Base-by-base conservation (phyloP, 2,329 filamentous ascomycete species). In the Colletotrichum karsti region DNA sequence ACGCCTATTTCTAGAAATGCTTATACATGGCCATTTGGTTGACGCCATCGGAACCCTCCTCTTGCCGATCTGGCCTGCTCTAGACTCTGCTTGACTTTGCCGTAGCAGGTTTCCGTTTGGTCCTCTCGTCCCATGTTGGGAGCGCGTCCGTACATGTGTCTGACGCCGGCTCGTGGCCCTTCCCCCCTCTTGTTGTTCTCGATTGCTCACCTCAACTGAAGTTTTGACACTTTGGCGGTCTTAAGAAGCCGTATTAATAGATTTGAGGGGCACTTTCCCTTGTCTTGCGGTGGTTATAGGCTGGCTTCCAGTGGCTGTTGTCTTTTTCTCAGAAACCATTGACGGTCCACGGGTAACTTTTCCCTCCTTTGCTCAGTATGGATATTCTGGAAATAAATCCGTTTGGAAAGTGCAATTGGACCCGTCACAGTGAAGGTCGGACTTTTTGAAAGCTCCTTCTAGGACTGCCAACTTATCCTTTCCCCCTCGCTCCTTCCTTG, bases 1-100 rank as follows among this genome's bases (percentile, higher is more conserved):
- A 58, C 51, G 50, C 35, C 22, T 37, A 57, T 51, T 61, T 57
- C 48, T 33, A 30, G 24, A 41, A 46, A 44, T 41, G 44, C 42
- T 30, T 24, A 53, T 56, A 46, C 22, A 48, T 26, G 15, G 33
- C 30, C 59, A 56, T 56, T 42, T 33, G 15, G 20, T 56, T 48
- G 60, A 56, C 35, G 42, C 59, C 59, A 63, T 53, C 51, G 51
- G 39, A 51, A 54, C 54, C n/a, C 51, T 41, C 44, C 42, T 30
- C n/a, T 53, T 28, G 60, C 44, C 37, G 53, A 30, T 58, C 53
- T 67, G 51, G 64, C 59, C 64, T 46, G 64, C 39, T 67, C 64
- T 64, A 26, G 60, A 58, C 53, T 28, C 53, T 13, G 24, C 18
- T 28, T 64, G 63, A 48, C 60, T 64, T 67, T 64, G 20, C 7